Base-by-base conservation (phyloP, 2,329 filamentous ascomycete genomes). In the Elsinoe perseae region DNA sequence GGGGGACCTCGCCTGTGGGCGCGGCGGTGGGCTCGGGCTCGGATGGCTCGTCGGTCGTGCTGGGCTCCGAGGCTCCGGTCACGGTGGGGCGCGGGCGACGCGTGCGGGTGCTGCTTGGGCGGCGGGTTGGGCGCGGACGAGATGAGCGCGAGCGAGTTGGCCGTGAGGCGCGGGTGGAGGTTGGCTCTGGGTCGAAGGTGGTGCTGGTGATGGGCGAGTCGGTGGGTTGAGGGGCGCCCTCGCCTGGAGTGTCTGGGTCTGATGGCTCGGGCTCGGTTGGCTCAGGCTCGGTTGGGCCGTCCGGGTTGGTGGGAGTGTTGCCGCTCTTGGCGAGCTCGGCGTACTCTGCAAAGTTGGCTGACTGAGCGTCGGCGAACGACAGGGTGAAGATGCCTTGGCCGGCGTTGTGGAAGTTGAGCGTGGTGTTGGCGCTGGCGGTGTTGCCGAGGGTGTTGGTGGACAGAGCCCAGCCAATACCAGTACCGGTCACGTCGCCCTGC, bases 391-490 rank as follows among this genome's bases (percentile, higher is more conserved):
- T 20, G 18, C 23, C 48, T 42, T 58, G 16, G 38, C 32, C 23
- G 32, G 48, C 25, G 16, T 56, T 40, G 57, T 43, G 48, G 55
- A 54, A 30, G 57, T 56, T 30, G 46, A 58, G 32, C 40, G 56
- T 42, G 9, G 48, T 20, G 25, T 52, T 52, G 20, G 48, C 48
- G 16, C 48, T 52, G 28, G 48, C 32, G 32, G 55, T 28, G 44
- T 52, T 50, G 55, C 30, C 48, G 5, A 52, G 44, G 12, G 27
- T n/a, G 32, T 56, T 50, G n/a, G 34, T 34, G 9, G 55, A 57
- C 43, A 50, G 50, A 18, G 59, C 59, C 57, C 57, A 60, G 44
- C 59, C 57, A n/a, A 60, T 55, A 32, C 46, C 59, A 34, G 55
- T 59, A 25, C 55, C 59, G 8, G 28, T 44, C 21, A 50, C 55